Conservation (phyloP, 2,329 filamentous ascomycete genomes). For the Cytospora chrysosperma region DNA sequence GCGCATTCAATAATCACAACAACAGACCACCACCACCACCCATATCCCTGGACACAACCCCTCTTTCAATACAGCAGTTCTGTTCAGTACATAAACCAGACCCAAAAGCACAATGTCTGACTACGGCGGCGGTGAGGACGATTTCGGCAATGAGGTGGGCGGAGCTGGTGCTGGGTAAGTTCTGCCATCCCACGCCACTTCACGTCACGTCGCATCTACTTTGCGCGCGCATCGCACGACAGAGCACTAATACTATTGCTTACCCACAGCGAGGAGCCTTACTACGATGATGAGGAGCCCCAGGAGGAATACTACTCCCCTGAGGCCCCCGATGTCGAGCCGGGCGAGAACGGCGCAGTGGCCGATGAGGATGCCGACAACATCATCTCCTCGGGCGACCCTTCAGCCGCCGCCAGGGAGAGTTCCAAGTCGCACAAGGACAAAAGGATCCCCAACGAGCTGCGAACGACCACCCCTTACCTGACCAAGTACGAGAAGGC, state of each 20-base stretch:
- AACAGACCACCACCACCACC: not conserved
- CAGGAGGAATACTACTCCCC: conserved; percentile 60
- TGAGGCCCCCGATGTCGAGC: conserved; percentile 48
- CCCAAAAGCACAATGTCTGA: conserved; percentile 62
- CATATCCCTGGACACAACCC: too few relatives aligned
- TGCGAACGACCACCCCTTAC: conserved; percentile 91
- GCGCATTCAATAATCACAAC: not conserved
- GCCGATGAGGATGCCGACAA: conserved; percentile 59
- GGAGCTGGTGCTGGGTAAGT: conserved; percentile 21
- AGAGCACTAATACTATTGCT: conserved; percentile 32
- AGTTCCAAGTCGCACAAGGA: conserved; percentile 62
- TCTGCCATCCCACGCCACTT: too few relatives aligned
- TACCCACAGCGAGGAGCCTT: conserved; percentile 62
- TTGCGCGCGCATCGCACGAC: conserved; percentile 24
- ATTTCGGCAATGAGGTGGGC: conserved; percentile 27
- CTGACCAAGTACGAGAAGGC: conserved; percentile 99
- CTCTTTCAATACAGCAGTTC: not conserved
- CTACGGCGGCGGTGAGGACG: conserved; percentile 60
- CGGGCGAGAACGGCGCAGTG: conserved; percentile 47
- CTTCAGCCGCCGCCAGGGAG: conserved; percentile 56
- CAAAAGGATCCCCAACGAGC: conserved; percentile 87
- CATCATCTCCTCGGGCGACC: conserved; percentile 61
- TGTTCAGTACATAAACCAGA: not conserved
- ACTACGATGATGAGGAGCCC: conserved; percentile 69
- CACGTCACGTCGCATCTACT: not conserved